Evolutionary conservation across 257 asterid species (phyloP).

Genomic region (Fraxinus excelsior): DNA sequence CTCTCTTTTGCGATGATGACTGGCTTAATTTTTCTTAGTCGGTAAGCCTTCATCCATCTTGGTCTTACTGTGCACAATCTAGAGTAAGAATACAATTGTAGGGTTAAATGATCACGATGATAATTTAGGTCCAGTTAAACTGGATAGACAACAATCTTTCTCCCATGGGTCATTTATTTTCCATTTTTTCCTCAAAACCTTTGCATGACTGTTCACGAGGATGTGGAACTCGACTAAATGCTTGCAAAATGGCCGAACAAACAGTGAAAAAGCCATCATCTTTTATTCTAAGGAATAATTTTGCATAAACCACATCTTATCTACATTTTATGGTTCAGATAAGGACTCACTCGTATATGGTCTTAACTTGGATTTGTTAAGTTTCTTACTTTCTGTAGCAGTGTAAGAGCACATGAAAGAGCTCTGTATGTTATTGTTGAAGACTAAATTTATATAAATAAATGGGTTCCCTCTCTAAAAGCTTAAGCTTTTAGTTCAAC

Average conservation of each 20-base stretch:
- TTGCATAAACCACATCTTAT: background rate
- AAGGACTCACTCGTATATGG: background rate
- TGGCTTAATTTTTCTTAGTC: background rate
- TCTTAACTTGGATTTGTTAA: background rate
- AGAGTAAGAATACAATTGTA: background rate
- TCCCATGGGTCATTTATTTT: background rate
- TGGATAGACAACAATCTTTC: background rate
- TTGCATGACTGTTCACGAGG: background rate
- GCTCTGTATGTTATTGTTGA: background rate
- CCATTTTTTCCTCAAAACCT: background rate
- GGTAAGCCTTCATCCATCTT: background rate
- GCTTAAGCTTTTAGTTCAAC: background rate
- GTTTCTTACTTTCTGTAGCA: background rate
- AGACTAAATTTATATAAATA: background rate
- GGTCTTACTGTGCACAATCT: background rate
- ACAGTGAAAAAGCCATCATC: background rate
- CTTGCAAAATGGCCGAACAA: background rate
- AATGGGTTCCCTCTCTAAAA: background rate
- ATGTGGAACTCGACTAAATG: background rate
- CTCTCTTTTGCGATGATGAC: background rate
- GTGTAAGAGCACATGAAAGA: too few relatives aligned
- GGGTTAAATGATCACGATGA: background rate
- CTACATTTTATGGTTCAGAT: background rate
- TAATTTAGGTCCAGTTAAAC: background rate
- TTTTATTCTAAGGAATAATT: background rate